Conservation (phyloP, 1,284 basidiomycete species). For the Papiliotrema terrestris region DNA sequence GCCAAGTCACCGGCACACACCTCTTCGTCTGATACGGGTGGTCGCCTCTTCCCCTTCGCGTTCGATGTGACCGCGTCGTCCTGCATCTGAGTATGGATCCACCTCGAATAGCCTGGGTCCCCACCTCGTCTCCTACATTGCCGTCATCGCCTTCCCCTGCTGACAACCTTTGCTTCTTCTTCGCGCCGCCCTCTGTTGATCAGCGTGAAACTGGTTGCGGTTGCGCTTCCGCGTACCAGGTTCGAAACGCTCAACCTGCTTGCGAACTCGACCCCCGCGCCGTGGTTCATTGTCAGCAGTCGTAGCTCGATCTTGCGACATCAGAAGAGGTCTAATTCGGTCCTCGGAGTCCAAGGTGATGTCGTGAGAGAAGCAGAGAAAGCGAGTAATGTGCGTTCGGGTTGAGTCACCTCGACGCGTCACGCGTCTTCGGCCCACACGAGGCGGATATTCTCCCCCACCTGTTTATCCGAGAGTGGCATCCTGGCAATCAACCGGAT, state of each 20-base stretch:
- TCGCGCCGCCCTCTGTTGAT: background rate
- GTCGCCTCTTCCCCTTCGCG: background rate
- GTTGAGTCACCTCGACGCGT: background rate
- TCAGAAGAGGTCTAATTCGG: background rate
- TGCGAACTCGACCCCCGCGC: slow-evolving; percentile 34
- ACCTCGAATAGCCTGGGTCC: background rate
- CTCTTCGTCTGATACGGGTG: background rate
- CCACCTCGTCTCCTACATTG: background rate
- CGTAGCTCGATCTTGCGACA: background rate
- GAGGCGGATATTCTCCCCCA: too few relatives aligned
- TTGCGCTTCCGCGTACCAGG: slow-evolving; percentile 3
- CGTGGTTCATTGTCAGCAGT: slow-evolving; percentile 24
- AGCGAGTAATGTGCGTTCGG: background rate
- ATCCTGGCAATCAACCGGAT: too few relatives aligned
- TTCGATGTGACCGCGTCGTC: background rate
- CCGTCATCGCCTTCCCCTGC: background rate
- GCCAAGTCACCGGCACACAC: slow-evolving; percentile 1
- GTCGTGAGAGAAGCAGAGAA: background rate
- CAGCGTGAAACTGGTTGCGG: slow-evolving; percentile 9
- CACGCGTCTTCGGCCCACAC: background rate
- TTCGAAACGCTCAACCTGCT: slow-evolving; percentile 34
- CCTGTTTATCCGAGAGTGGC: too few relatives aligned
- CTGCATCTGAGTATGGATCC: background rate
- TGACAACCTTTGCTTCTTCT: background rate
- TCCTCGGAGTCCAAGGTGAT: background rate